Evolutionary conservation across 2,329 filamentous ascomycete species (phyloP), one percentile per base, ranked within the genome.

Genomic region (Fusarium domesticum): DNA sequence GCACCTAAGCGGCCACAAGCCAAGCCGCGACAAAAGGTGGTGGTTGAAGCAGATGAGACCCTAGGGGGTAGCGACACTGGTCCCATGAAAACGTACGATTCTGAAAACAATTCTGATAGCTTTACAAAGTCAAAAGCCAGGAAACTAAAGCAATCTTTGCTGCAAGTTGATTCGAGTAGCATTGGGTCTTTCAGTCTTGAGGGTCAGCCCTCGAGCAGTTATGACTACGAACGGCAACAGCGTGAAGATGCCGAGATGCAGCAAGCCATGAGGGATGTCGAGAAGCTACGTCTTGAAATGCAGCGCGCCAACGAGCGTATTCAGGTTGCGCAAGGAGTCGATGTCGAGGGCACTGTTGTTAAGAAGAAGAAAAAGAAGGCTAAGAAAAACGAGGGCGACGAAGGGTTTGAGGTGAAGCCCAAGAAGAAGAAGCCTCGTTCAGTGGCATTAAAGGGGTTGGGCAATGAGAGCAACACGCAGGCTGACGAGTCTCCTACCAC

Each of bases 211-310:
- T 53, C 57, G 34, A 54, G 56, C 30, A 62, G 61, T 0, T 71
- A 78, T 37, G 80, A 87, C 45, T 75, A 81, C 39, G 86, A 89
- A 59, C 75, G 76, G 40, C 80, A 84, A 52, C 79, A 85, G 62
- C 80, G 79, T 14, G 89, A 95, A 61, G 90, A 96, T 48, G 83
- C 81, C 1, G 91, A 96, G 68, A 95, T 96, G 89, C 83, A 81
- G 35, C 83, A 82, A 59, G 93, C 92, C 7, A 83, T 96, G 74
- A 84, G 85, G 64, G 88, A 96, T 65, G 87, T 98, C 3, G 92
- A 97, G 70, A 77, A 84, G 39, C 71, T 95, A 47, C 77, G 93
- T 40, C 72, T 96, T 44, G 89, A 96, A 68, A 96, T 97, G 90
- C 87, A 91, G 68, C 73, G 87, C 44, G 84, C 83, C 30, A 87